Conservation (phyloP, 305 asterid species). For the Fraxinus velutina region DNA sequence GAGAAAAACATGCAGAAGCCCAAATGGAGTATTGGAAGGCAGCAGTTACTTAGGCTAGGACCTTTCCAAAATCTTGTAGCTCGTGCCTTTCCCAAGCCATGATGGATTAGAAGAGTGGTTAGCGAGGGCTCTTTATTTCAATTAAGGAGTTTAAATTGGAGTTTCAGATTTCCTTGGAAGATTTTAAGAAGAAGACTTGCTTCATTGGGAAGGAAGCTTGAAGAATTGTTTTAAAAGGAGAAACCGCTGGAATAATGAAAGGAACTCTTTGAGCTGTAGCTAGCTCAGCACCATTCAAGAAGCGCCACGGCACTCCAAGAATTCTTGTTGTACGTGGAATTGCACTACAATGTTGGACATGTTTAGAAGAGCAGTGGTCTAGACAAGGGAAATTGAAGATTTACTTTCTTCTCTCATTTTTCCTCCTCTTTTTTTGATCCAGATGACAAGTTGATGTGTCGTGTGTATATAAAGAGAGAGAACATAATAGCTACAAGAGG, state of each 20-base stretch:
- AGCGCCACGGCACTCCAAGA: neutral
- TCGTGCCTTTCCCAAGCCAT: neutral
- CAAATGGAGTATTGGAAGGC: neutral
- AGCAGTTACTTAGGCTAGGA: neutral
- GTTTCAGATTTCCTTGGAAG: neutral
- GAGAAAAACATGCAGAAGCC: neutral
- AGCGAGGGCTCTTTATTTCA: neutral
- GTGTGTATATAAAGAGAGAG: neutral
- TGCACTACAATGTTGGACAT: neutral
- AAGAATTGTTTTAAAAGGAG: neutral
- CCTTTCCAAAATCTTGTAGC: neutral
- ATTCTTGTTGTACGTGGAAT: neutral
- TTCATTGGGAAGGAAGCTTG: neutral
- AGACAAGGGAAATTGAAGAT: neutral
- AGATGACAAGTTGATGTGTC: neutral
- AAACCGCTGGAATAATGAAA: neutral
- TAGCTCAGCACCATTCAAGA: neutral
- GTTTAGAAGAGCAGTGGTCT: neutral
- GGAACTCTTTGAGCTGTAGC: neutral
- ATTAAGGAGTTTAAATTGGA: neutral
- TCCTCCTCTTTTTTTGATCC: neutral
- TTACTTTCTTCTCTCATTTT: neutral
- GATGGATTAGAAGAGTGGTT: neutral
- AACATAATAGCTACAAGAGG: neutral
- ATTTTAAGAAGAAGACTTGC: neutral